Evolutionary conservation across 768 basidiomycete genomes (phyloP).

Genomic region (Pisolithus microcarpus): DNA sequence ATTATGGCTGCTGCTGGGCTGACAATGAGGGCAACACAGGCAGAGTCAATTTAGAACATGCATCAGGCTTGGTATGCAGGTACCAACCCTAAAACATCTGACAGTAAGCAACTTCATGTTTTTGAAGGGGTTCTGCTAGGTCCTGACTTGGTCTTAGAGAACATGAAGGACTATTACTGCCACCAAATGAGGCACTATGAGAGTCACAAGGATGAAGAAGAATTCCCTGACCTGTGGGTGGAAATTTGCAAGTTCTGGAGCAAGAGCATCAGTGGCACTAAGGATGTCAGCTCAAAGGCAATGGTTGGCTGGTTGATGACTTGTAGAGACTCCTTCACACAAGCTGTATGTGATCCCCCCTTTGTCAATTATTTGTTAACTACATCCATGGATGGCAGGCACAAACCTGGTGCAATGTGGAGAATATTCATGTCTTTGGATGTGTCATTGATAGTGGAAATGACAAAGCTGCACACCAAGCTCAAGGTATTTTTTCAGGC

Average conservation of each 20-base stretch:
- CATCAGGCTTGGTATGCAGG: no score
- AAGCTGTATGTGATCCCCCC: not conserved
- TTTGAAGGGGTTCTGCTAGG: not conserved
- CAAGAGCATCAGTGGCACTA: not conserved
- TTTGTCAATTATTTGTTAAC: no score
- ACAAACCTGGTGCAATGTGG: no score
- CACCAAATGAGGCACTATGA: not conserved
- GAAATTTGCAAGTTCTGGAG: not conserved
- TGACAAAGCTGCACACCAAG: no score
- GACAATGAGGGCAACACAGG: not conserved
- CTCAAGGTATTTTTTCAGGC: no score
- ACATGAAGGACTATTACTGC: not conserved
- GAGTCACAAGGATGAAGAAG: not conserved
- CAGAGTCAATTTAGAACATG: not conserved
- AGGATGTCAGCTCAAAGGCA: no score
- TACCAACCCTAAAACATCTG: no score
- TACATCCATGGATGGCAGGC: no score
- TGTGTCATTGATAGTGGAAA: no score
- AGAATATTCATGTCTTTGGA: no score
- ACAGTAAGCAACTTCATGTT: no score
- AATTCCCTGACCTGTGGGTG: not conserved
- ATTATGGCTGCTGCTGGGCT: slow-evolving; percentile 2
- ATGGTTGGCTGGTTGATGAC: not conserved
- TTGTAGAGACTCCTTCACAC: not conserved
- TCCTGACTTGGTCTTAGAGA: not conserved